A percentile compares a stretch with the other conserved stretches of the same genome.
These are phyloP conservation scores for Penicillium sumatraense DNA, from an alignment of 2,329 filamentous ascomycete genomes.

Conservation along the genomic window DNA sequence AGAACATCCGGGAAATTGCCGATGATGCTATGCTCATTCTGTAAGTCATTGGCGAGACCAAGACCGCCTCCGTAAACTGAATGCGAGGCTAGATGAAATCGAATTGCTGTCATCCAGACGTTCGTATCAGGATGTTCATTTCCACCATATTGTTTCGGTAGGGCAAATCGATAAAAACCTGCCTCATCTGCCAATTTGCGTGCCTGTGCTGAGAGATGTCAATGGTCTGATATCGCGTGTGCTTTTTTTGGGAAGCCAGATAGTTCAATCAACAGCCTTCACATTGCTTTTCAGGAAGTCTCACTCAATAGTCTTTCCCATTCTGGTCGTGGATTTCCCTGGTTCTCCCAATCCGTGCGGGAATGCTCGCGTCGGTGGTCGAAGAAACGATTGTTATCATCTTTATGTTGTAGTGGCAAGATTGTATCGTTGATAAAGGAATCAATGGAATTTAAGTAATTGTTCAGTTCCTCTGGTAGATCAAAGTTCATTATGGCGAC, in stretches of 20 bases:
- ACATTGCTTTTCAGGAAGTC: background rate
- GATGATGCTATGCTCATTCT: conserved; percentile 66
- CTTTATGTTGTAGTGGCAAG: conserved; percentile 46
- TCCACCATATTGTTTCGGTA: conserved; percentile 62
- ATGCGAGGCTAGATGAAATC: conserved; percentile 63
- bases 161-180: conserved; percentile 64
- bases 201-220: conserved; percentile 40
- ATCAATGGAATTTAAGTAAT: conserved; percentile 58
- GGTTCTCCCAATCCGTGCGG: conserved; percentile 64
- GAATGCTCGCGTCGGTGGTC: conserved; percentile 67
- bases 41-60: conserved; percentile 66
- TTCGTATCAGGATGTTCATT: conserved; percentile 50
- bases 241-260: no score
- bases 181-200: conserved; percentile 60
- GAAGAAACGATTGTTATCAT: conserved; percentile 68
- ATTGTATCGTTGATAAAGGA: conserved; percentile 60
- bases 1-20: conserved; percentile 67
- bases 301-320: conserved; percentile 60
- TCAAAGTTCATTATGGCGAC: conserved; percentile 54
- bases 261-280: no score
- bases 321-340: conserved; percentile 60
- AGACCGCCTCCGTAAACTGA: conserved; percentile 48
- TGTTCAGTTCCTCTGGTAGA: conserved; percentile 55
- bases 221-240: background rate
- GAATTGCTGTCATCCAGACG: conserved; percentile 66